Evolutionary conservation across 352 stramenopile species (phyloP).

Genomic region (Aphanomyces euteiches): DNA sequence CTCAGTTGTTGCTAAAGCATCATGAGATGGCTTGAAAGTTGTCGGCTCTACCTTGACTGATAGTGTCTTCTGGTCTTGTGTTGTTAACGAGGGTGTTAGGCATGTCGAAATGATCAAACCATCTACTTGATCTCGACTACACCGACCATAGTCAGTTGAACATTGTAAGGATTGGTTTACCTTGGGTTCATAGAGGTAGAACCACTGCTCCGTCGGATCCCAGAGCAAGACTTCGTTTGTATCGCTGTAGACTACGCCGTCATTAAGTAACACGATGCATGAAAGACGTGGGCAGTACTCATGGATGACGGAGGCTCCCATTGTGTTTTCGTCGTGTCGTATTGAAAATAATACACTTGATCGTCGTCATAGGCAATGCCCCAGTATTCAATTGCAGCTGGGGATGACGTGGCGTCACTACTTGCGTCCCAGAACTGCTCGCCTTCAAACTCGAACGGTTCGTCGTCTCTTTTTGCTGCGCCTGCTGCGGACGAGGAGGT

Average conservation of each 20-base stretch:
- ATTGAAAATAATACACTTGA: constrained; percentile 25
- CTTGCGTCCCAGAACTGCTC: constrained; percentile 16
- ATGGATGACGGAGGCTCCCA: constrained; percentile 6
- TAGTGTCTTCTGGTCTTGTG: not conserved
- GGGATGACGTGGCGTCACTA: not conserved
- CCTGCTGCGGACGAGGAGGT: not conserved
- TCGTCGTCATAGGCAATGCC: constrained; percentile 7
- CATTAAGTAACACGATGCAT: not conserved
- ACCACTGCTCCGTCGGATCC: constrained; percentile 17
- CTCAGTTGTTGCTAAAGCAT: constrained; percentile 16
- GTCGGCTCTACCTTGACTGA: too few relatives aligned
- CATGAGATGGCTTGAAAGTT: too few relatives aligned
- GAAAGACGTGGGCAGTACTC: not conserved
- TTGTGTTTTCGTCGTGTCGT: not conserved
- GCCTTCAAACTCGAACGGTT: constrained; percentile 24
- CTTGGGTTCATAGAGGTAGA: constrained; percentile 25
- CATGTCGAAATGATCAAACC: constrained; percentile 21
- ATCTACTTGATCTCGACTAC: constrained; percentile 9
- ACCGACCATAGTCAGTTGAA: not conserved
- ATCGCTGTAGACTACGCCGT: constrained; percentile 14
- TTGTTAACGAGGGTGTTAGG: not conserved
- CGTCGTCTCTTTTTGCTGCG: not conserved
- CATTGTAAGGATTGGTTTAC: not conserved
- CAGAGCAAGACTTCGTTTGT: constrained; percentile 16
- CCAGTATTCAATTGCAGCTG: constrained; percentile 21